These are phyloP conservation scores for Eucalyptus rudis DNA, from an alignment of 345 rosid genomes.

Conservation along the genomic window DNA sequence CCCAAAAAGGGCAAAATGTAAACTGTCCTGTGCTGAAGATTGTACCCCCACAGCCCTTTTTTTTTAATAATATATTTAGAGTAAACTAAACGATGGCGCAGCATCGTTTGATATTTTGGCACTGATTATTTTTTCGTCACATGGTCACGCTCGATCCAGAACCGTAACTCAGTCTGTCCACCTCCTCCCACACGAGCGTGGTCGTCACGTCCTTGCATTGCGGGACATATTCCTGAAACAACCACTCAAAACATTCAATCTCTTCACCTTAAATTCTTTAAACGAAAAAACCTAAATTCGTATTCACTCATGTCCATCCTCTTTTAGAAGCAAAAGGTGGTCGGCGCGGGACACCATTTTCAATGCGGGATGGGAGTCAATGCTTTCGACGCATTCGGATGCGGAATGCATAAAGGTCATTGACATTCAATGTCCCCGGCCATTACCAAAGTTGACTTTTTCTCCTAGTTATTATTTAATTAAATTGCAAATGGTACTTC, in stretches of 20 bases:
- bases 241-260: not conserved
- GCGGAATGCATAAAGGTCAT: not conserved
- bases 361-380: not conserved
- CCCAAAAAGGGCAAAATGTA: not conserved
- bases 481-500: not conserved
- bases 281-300: not conserved
- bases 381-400: not conserved
- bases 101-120: not conserved
- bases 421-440: not conserved
- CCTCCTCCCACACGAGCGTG: constrained; percentile 81
- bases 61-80: not conserved
- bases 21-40: not conserved
- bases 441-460: not conserved
- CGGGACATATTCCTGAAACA: constrained; percentile 57
- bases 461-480: not conserved
- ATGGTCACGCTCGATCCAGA: constrained; percentile 46
- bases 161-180: constrained; percentile 45
- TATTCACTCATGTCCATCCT: not conserved
- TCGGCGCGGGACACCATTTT: not conserved
- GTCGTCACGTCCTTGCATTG: constrained; percentile 68
- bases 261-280: not conserved
- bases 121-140: not conserved
- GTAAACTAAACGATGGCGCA: not conserved
- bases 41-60: not conserved
- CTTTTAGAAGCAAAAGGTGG: not conserved